Base-by-base conservation (phyloP, 2,329 filamentous ascomycete genomes). In the Alternaria hordeiaustralica region DNA sequence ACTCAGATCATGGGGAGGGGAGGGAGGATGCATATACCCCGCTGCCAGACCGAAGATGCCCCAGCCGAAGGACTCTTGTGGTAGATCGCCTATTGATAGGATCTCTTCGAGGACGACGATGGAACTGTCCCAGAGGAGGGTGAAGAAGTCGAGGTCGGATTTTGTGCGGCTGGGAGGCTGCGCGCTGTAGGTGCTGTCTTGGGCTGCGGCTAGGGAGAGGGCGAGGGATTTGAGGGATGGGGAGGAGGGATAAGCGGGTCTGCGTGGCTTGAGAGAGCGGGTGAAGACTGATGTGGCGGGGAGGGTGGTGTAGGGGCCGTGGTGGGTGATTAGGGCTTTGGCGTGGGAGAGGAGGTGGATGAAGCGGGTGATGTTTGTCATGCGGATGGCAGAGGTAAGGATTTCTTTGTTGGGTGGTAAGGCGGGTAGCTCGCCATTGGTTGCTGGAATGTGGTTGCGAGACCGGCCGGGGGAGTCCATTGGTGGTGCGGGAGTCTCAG, bases 51-150 rank as follows among this genome's bases (percentile, higher is more conserved):
- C 71, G 6, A 46, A 66, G 1, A 73, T 49, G 4, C 66, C 70
- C 70, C 72, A 75, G 0, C 64, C 69, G 21, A 71, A 72, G 1
- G 58, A 61, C 45, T 71, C 69, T 5, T 61, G 57, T 21, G 68
- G 55, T 2, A 73, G 44, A 3, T 64, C 58, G 2, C 61, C 59
- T 7, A 47, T 21, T 0, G 58, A 59, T 0, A 72, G 25, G 2
- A 72, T 55, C 2, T 67, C 58, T 20, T 71, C 67, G 0, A 76
- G 21, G 8, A 66, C 43, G 2, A 49, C 57, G 10, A 64, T 49
- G 5, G 71, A 66, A 0, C 61, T 61, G 3, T 49, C 43, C 68
- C 66, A 71, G 4, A 73, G 54, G 3, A 54, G 43, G 5, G 56
- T 57, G 58, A 74, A 72, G 44, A 69, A 6, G 11, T 58, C 55